phyloP scores from a whole-genome alignment of 192 early-diverging fungal species.

The Backusella westeae region DNA sequence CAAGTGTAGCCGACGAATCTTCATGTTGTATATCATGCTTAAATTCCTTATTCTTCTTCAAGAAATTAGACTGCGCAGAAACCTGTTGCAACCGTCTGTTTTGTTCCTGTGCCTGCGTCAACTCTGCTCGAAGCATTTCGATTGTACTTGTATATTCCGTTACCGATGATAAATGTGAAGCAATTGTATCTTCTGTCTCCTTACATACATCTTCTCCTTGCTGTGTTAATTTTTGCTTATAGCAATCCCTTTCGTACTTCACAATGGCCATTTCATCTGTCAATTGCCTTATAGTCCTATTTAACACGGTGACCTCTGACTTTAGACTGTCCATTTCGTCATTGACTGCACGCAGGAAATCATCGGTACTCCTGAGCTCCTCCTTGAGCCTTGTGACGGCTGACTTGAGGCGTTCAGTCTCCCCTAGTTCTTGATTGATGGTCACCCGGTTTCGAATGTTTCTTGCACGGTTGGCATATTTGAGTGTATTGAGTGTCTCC shows the following conservation, averaged over 20 bases:
- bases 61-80: not conserved
- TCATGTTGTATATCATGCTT: not conserved
- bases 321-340: slow-evolving; percentile 30
- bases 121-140: not conserved
- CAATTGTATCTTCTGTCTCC: not conserved
- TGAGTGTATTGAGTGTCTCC: slow-evolving; percentile 93
- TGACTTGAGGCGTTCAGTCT: slow-evolving; percentile 9
- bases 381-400: slow-evolving; percentile 14
- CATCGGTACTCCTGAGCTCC: slow-evolving; percentile 13
- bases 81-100: not conserved
- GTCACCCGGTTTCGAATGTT: slow-evolving; percentile 68
- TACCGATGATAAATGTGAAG: not conserved
- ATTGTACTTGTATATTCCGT: not conserved
- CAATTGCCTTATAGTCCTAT: not conserved
- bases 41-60: not conserved
- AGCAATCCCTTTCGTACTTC: slow-evolving; percentile 10
- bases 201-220: not conserved
- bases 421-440: slow-evolving; percentile 42
- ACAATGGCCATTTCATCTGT: not conserved
- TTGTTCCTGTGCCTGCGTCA: not conserved
- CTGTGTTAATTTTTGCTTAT: not conserved
- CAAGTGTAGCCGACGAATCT: slow-evolving; percentile 12
- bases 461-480: slow-evolving; percentile 93
- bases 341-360: slow-evolving; percentile 22
- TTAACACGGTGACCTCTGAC: not conserved